Evolutionary conservation across 257 asterid genomes (phyloP).

Genomic region (Ilex aquifolium): DNA sequence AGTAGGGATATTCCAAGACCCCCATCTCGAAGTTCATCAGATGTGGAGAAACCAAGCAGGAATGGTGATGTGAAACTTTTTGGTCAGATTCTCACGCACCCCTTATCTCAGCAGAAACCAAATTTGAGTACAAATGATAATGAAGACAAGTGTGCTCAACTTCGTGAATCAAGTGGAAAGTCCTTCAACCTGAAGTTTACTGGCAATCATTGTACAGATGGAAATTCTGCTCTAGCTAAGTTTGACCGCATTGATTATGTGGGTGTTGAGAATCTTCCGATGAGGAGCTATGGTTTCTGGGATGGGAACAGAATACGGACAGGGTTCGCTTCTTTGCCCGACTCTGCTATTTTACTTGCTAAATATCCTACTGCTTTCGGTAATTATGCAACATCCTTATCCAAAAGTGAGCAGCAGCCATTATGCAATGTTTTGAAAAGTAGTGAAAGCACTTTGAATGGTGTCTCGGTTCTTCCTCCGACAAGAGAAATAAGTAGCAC

Average conservation of each 20-base stretch:
- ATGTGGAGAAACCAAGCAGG: slow-evolving; percentile 49
- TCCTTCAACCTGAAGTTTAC: slow-evolving; percentile 31
- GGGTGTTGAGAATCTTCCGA: slow-evolving; percentile 39
- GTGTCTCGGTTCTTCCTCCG: slow-evolving; percentile 41
- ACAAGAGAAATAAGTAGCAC: slow-evolving; percentile 36
- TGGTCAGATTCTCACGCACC: slow-evolving; percentile 63
- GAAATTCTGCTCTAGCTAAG: slow-evolving; percentile 39
- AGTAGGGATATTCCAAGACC: slow-evolving; percentile 24
- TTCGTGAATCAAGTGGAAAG: slow-evolving; percentile 24
- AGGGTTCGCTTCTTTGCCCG: slow-evolving; percentile 50
- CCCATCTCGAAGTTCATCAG: slow-evolving; percentile 40
- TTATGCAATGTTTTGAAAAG: slow-evolving; percentile 28
- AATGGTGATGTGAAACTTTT: slow-evolving; percentile 85
- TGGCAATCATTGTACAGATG: slow-evolving; percentile 30
- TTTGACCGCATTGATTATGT: slow-evolving; percentile 31
- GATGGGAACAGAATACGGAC: slow-evolving; percentile 41
- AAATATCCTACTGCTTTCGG: slow-evolving; percentile 79
- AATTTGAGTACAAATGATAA: slow-evolving; percentile 25
- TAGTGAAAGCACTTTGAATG: slow-evolving; percentile 36
- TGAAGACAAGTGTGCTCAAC: slow-evolving; percentile 26
- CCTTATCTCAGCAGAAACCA: slow-evolving; percentile 47
- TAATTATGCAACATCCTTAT: slow-evolving; percentile 33
- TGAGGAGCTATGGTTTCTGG: slow-evolving; percentile 46
- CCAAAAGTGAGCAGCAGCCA: slow-evolving; percentile 43
- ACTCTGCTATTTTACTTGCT: slow-evolving; percentile 58